These are phyloP conservation scores for Musa beccarii DNA, from an alignment of 176 grass and related monocot genomes.

Conservation along the genomic window DNA sequence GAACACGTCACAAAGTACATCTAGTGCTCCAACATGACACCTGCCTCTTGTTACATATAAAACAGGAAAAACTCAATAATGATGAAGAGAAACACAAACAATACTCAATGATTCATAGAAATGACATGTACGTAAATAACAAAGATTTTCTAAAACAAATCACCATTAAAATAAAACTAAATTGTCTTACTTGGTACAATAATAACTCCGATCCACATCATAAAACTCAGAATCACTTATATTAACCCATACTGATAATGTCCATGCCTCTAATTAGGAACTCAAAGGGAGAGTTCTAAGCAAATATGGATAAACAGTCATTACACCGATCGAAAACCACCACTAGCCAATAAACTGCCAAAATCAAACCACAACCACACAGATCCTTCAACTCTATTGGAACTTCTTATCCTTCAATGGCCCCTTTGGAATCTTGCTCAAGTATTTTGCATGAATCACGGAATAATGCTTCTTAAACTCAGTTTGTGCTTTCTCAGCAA, in stretches of 20 bases:
- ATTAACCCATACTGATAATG: not conserved
- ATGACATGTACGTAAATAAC: no score
- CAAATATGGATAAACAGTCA: constrained; percentile 3
- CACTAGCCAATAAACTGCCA: not conserved
- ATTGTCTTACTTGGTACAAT: not conserved
- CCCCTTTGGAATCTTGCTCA: constrained; percentile 78
- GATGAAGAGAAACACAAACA: no score
- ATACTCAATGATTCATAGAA: no score
- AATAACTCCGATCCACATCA: not conserved
- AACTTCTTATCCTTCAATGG: constrained; percentile 59
- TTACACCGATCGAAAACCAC: not conserved
- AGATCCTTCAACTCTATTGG: constrained; percentile 5
- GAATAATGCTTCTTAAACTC: constrained; percentile 67
- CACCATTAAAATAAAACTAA: not conserved
- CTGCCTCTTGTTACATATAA: no score
- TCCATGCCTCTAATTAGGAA: not conserved
- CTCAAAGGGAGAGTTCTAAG: not conserved
- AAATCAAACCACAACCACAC: not conserved
- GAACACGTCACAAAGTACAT: no score
- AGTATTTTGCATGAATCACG: constrained; percentile 67
- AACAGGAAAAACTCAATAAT: no score
- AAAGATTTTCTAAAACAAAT: not conserved
- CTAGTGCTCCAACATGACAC: no score
- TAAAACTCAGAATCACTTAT: not conserved
- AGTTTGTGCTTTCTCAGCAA: constrained; percentile 63